Percentiles rank a stretch among this genome's conserved stretches.
phyloP scores from a whole-genome alignment of 768 basidiomycete species.

The Cyclocybe cylindracea region DNA sequence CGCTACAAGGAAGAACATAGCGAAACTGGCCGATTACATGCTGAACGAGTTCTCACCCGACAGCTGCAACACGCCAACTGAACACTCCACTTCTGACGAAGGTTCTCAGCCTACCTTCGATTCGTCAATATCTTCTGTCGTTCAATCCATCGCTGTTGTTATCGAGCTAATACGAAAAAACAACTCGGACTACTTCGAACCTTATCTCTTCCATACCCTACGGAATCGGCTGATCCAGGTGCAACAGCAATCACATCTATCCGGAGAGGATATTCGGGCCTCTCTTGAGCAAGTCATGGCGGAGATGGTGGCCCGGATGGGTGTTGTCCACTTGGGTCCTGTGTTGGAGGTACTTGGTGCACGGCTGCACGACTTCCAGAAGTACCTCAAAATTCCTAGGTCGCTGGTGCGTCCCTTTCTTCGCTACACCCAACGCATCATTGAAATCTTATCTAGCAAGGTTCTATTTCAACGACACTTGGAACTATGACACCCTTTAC shows the following conservation, averaged over 20 bases:
- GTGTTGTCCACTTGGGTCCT: constrained; percentile 88
- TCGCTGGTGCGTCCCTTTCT: constrained; percentile 54
- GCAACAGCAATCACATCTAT: constrained; percentile 65
- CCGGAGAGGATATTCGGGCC: constrained; percentile 61
- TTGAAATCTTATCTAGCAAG: constrained; percentile 46
- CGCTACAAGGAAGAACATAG: constrained; percentile 70
- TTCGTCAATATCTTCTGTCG: constrained; percentile 74
- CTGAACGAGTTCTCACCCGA: constrained; percentile 57
- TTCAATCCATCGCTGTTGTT: constrained; percentile 84
- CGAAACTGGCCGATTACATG: constrained; percentile 74
- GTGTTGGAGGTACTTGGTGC: constrained; percentile 76
- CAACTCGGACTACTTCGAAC: constrained; percentile 98
- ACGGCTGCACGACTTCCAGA: constrained; percentile 67
- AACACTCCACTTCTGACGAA: constrained; percentile 19
- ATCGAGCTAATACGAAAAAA: constrained; percentile 96
- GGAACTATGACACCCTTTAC: constrained; percentile 80
- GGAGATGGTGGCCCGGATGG: constrained; percentile 83
- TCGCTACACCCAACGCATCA: constrained; percentile 3
- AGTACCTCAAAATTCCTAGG: constrained; percentile 69
- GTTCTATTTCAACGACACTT: constrained; percentile 71
- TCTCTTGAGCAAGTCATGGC: constrained; percentile 70
- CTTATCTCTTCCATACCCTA: constrained; percentile 92
- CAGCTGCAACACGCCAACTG: constrained; percentile 18
- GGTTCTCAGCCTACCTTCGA: constrained; percentile 40
- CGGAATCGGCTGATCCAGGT: constrained; percentile 88